These are phyloP conservation scores for Daldinia loculata DNA, from an alignment of 495 filamentous ascomycete species.

Conservation along the genomic window DNA sequence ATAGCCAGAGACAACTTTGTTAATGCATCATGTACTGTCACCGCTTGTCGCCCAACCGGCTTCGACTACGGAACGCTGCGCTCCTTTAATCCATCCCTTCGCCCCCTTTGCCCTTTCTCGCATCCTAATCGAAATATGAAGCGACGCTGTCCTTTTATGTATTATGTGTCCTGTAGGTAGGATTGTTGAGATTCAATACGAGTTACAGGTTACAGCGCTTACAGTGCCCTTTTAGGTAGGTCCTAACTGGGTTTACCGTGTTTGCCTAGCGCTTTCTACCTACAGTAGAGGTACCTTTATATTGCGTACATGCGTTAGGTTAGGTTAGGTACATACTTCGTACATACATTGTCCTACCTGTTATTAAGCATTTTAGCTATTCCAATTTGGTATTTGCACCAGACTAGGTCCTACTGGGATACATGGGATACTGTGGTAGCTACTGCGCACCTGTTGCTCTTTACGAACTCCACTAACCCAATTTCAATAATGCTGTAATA, in stretches of 20 bases:
- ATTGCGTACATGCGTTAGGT: no score
- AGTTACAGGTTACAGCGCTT: slow-evolving; percentile 20
- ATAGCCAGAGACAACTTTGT: slow-evolving; percentile 1
- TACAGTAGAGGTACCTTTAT: not conserved
- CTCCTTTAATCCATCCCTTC: slow-evolving; percentile 13
- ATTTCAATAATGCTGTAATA: slow-evolving; percentile 16
- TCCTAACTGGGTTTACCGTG: slow-evolving; percentile 23
- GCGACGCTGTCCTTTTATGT: slow-evolving; percentile 1
- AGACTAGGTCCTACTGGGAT: slow-evolving; percentile 17
- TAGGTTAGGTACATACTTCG: not conserved
- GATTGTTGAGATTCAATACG: slow-evolving; percentile 4
- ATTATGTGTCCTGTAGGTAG: slow-evolving; percentile 31
- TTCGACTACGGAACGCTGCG: slow-evolving; percentile 7
- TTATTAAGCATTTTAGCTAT: slow-evolving; percentile 17
- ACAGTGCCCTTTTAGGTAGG: slow-evolving; percentile 33
- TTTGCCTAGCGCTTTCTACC: slow-evolving; percentile 5
- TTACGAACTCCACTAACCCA: slow-evolving; percentile 26
- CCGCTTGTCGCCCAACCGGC: slow-evolving; percentile 19
- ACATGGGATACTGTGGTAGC: not conserved
- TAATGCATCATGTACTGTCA: slow-evolving; percentile 1
- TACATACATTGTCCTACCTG: not conserved
- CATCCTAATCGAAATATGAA: slow-evolving; percentile 3
- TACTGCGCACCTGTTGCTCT: slow-evolving; percentile 10
- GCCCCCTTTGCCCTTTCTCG: slow-evolving; percentile 11
- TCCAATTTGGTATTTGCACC: slow-evolving; percentile 25